Base-by-base conservation (phyloP, 2,329 filamentous ascomycete species). In the Fusarium chuoi region DNA sequence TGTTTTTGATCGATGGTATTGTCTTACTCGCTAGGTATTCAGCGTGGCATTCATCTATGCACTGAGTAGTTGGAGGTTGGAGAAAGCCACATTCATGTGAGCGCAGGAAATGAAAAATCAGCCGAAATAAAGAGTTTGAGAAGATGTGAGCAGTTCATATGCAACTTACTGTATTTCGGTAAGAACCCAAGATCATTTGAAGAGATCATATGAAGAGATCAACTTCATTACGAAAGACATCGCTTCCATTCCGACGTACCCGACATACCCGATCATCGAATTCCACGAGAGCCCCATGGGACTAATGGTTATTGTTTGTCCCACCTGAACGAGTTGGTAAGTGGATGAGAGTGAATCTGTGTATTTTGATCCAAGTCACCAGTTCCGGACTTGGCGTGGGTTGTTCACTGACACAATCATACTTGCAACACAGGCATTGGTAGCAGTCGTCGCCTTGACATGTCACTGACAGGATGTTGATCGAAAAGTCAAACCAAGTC, bases 161-260 rank as follows among this genome's bases (percentile, higher is more conserved):
- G 30, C 2, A 14, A 15, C 30, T 24, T 24, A 24, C 13, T 51
- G 17, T 18, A 30, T 18, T 18, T 72, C 69, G 64, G 48, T 7
- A 17, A 60, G 20, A 28, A 49, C 13, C 68, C 65, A 51, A 73
- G 39, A 56, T 24, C 20, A n/a, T 57, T 33, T 36, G 7, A 42
- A 18, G 55, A 73, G 39, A 56, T 24, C 20, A n/a, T 57, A 38
- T 36, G 7, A 42, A 18, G 13, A 54, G 5, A 26, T 36, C 30
- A n/a, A 15, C 39, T 24, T 35, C 15, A 49, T 62, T 38, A 60
- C 28, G 10, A 49, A 36, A n/a, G n/a, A 39, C 6, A 11, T 39
- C 24, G 10, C 39, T 39, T 46, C 26, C 18, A 18, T 62, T 30
- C 70, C 70, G 70, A 33, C 9, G 17, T 67, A 73, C 28, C 70